Base-by-base conservation (phyloP, 208 protist genomes). In the Balamuthia mandrillaris region DNA sequence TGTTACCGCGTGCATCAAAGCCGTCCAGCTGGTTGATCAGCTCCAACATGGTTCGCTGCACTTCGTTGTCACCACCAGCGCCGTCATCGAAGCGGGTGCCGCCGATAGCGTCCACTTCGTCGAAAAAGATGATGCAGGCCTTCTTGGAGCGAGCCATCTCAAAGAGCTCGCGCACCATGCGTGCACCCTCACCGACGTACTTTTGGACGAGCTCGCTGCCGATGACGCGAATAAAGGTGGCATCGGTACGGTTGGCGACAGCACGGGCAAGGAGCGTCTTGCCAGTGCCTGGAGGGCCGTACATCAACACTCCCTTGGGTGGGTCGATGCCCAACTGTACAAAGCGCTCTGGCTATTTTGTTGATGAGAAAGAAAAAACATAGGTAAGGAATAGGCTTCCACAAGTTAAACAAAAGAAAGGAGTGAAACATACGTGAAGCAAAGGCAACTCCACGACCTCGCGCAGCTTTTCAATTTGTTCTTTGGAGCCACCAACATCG, bases 21-120 rank as follows among this genome's bases (percentile, higher is more conserved):
- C 98, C 98, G 93, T 99, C 99, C 86, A 99, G 96, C 90, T 99
- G 98, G 89, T 99, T 99, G 63, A 99, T 97, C 75, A 99, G 97
- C 90, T 99, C 98, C 9, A 99, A 91, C 97, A 99, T 99, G 9
- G 98, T 99, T 49, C 98, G 93, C 90, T 99, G 98, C 27, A 99
- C 98, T 90, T 99, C 99, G 84, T 99, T 98, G 86, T 99, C 98
- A 70, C 97, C 97, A 31, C 90, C 93, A 0, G 92, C 91, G 44
- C 92, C 93, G 63, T 96, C 94, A 86, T 96, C 94, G 68, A 94
- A 92, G 49, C 94, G 90, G 12, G 94, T 88, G 35, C 96, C 96
- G 75, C 98, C 98, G 70, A 99, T 97, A 27, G 99, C 98, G 88
- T 99, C 99, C 33, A 99, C 96, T 93, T 99, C 99, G 89, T 99